A percentile compares a stretch with the other conserved stretches of the same genome.
phyloP scores from a whole-genome alignment of 2,329 filamentous ascomycete genomes.

The Penicillium polonicum region DNA sequence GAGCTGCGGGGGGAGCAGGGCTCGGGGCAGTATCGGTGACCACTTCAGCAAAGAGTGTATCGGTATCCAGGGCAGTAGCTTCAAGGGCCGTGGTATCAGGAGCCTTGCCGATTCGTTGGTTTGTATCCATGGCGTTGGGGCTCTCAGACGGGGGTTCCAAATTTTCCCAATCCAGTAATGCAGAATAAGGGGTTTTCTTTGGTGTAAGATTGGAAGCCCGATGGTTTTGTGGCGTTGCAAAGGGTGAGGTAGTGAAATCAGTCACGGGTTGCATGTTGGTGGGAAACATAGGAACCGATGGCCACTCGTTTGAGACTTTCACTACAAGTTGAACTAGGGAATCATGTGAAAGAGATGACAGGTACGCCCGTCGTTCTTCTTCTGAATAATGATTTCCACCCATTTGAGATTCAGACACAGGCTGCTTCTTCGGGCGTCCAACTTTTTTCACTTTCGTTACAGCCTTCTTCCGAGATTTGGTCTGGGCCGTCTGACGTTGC shows the following conservation, averaged over 20 bases:
- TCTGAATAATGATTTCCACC: conserved; percentile 30
- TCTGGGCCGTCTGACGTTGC: conserved; percentile 42
- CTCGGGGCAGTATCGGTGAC: not conserved
- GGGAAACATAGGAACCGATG: conserved; percentile 66
- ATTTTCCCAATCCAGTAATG: not conserved
- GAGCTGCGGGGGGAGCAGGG: not conserved
- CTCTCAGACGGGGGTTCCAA: not conserved
- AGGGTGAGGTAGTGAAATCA: not conserved
- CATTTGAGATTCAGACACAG: conserved; percentile 16
- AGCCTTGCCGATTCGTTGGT: not conserved
- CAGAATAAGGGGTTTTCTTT: not conserved
- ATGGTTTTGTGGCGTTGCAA: not conserved
- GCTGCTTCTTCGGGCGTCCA: not conserved
- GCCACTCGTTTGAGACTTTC: conserved; percentile 59
- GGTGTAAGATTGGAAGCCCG: not conserved
- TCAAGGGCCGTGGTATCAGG: not conserved
- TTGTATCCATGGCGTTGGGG: not conserved
- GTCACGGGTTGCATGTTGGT: conserved; percentile 31
- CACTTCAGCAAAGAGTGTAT: not conserved
- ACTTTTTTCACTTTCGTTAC: not conserved
- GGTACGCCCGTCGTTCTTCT: conserved; percentile 60
- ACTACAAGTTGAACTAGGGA: conserved; percentile 66
- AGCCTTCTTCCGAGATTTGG: conserved; percentile 23
- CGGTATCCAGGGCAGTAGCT: not conserved
- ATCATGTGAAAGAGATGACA: conserved; percentile 59